These are phyloP conservation scores for Ilex asprella DNA, from an alignment of 257 asterid genomes.

Conservation along the genomic window DNA sequence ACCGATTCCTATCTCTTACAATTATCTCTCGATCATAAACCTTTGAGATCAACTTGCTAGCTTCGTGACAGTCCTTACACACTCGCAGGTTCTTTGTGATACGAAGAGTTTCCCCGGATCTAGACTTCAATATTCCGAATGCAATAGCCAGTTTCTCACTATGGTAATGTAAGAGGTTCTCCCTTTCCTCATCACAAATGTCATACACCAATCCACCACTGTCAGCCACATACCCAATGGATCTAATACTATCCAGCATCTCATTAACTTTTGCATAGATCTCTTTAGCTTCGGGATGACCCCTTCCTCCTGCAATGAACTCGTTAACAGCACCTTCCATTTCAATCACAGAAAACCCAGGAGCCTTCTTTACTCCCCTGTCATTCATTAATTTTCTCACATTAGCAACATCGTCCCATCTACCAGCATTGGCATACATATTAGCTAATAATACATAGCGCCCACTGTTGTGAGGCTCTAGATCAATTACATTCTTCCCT, in stretches of 20 bases:
- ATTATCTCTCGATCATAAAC: slow-evolving; percentile 61
- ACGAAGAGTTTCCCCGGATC: slow-evolving; percentile 51
- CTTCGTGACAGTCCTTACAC: slow-evolving; percentile 73
- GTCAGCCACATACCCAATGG: slow-evolving; percentile 49
- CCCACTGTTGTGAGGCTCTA: slow-evolving; percentile 76
- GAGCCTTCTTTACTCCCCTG: slow-evolving; percentile 66
- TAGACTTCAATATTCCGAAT: slow-evolving; percentile 56
- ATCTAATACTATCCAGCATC: slow-evolving; percentile 43
- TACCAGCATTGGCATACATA: slow-evolving; percentile 61
- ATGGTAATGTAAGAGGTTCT: slow-evolving; percentile 56
- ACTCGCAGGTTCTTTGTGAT: slow-evolving; percentile 76
- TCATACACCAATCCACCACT: slow-evolving; percentile 36
- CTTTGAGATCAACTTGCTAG: slow-evolving; percentile 56
- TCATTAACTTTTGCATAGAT: slow-evolving; percentile 59
- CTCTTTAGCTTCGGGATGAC: slow-evolving; percentile 53
- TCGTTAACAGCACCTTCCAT: slow-evolving; percentile 44
- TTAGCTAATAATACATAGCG: slow-evolving; percentile 74
- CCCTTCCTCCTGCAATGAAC: slow-evolving; percentile 77
- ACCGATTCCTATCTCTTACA: slow-evolving; percentile 69
- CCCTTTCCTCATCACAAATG: slow-evolving; percentile 52
- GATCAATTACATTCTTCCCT: slow-evolving; percentile 55
- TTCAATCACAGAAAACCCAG: slow-evolving; percentile 63
- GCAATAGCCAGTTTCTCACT: slow-evolving; percentile 90
- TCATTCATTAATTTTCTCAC: slow-evolving; percentile 79
- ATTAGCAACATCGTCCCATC: slow-evolving; percentile 66